Conservation (phyloP, 257 asterid species). For the Lycium ferocissimum region DNA sequence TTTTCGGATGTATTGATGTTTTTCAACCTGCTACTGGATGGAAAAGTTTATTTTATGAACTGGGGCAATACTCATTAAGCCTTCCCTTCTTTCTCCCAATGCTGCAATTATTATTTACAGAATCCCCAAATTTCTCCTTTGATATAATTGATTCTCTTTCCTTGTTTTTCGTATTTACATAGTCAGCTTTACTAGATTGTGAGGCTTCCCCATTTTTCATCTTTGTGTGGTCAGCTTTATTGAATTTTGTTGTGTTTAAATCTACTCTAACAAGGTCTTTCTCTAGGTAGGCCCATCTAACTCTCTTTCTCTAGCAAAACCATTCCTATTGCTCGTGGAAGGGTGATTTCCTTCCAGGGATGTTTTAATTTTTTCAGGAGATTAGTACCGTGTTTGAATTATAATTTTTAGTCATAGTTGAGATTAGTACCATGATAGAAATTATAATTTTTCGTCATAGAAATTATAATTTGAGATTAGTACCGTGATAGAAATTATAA, state of each 20-base stretch:
- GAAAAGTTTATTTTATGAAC: no score
- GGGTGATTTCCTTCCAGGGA: conserved; percentile 41
- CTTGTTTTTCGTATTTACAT: conserved; percentile 49
- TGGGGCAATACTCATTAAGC: no score
- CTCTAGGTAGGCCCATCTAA: conserved; percentile 48
- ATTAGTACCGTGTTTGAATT: no score
- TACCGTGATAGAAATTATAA: no score
- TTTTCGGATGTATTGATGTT: no score
- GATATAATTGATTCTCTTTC: conserved; percentile 38
- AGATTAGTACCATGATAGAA: no score
- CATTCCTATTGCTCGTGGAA: conserved; percentile 42
- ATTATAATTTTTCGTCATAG: no score
- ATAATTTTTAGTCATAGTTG: no score
- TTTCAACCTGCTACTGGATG: no score
- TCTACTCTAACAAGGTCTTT: conserved; percentile 51
- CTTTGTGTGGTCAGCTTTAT: conserved; percentile 38
- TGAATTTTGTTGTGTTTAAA: conserved; percentile 52
- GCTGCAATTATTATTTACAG: conserved; percentile 50
- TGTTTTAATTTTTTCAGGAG: conserved; percentile 22
- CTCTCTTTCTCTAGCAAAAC: conserved; percentile 38
- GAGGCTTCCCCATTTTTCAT: conserved; percentile 41
- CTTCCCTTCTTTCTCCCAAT: conserved; percentile 58
- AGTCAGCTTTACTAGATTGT: conserved; percentile 42
- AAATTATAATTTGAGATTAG: no score
- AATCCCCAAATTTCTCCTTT: conserved; percentile 44